A percentile compares a stretch with the other conserved stretches of the same genome.
Evolutionary conservation across 2,329 filamentous ascomycete species (phyloP).

Genomic region (Aspergillus versicolor): DNA sequence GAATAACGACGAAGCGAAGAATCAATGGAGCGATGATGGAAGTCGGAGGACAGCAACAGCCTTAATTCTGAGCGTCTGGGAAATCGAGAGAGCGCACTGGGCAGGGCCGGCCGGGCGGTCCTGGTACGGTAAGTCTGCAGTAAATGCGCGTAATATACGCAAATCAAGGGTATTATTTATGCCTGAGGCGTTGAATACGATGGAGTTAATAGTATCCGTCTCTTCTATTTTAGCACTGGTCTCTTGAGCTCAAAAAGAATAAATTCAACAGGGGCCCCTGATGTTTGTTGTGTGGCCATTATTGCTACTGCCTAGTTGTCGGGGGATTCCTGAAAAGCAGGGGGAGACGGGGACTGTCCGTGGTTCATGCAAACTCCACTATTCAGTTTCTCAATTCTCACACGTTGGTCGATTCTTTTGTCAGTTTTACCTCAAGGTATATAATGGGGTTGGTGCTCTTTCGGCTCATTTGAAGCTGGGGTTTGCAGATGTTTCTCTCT

Average conservation of each 20-base stretch:
- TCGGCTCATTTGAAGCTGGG: too few relatives aligned
- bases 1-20: constrained; percentile 1
- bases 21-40: background rate
- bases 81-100: background rate
- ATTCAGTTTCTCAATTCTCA: constrained; percentile 4
- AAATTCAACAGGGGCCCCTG: background rate
- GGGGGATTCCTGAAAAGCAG: background rate
- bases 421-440: background rate
- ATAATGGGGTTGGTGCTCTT: too few relatives aligned
- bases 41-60: background rate
- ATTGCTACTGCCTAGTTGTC: constrained; percentile 8
- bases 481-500: too few relatives aligned
- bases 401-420: background rate
- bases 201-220: background rate
- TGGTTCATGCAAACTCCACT: constrained; percentile 11
- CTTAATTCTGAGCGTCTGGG: background rate
- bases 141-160: constrained; percentile 1
- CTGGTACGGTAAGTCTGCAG: background rate
- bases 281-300: constrained; percentile 1
- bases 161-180: background rate
- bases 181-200: background rate
- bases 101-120: background rate
- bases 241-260: too few relatives aligned
- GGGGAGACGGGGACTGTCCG: background rate
- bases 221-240: background rate